Conservation (phyloP, 2,329 filamentous ascomycete species). For the Colletotrichum neosansevieriae region DNA sequence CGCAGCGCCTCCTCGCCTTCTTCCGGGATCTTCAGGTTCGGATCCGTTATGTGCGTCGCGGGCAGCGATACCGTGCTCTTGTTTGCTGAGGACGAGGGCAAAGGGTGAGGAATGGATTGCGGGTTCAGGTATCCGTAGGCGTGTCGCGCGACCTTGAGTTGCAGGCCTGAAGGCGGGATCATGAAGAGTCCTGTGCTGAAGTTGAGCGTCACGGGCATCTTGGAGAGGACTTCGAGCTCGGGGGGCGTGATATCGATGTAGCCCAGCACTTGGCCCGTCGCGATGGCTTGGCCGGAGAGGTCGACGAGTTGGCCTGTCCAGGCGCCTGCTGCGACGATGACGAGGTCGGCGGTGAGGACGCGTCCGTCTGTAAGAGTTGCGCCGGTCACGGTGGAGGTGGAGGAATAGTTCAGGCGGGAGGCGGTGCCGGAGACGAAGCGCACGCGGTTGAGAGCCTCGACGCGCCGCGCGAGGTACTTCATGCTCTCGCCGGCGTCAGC, state of each 20-base stretch:
- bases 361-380: constrained; percentile 65
- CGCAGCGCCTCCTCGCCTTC: constrained; percentile 74
- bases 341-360: constrained; percentile 73
- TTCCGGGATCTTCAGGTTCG: constrained; percentile 62
- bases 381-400: constrained; percentile 53
- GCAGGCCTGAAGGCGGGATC: constrained; percentile 72
- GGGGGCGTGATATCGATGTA: constrained; percentile 80
- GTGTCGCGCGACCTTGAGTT: constrained; percentile 79
- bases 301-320: constrained; percentile 87
- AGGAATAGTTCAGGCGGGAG: constrained; percentile 51
- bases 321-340: constrained; percentile 85
- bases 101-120: constrained; percentile 48
- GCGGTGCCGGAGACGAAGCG: constrained; percentile 65
- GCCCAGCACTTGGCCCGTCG: constrained; percentile 84
- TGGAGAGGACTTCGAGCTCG: constrained; percentile 74
- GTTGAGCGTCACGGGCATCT: constrained; percentile 80
- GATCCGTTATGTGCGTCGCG: constrained; percentile 62
- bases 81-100: constrained; percentile 9
- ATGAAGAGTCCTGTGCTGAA: constrained; percentile 79
- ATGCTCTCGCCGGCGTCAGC: constrained; percentile 80
- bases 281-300: constrained; percentile 78
- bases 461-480: constrained; percentile 69
- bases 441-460: constrained; percentile 67
- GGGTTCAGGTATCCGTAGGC: constrained; percentile 75
- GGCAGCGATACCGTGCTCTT: constrained; percentile 52